Base-by-base conservation (phyloP, 2,329 filamentous ascomycete genomes). In the Cryphonectria carpinicola region DNA sequence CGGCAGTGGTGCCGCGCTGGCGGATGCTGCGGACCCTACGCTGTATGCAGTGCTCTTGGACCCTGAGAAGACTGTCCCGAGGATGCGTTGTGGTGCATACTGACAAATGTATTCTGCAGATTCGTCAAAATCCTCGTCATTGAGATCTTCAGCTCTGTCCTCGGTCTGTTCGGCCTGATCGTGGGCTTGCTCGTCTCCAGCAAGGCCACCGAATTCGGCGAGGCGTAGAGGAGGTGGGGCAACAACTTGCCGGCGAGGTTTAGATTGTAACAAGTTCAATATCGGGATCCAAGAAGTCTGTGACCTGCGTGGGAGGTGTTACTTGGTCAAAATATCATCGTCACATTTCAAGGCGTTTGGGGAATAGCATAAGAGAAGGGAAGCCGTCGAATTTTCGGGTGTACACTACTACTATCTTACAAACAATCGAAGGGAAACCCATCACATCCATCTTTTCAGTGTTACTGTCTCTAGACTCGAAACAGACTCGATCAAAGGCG, bases 101-200 rank as follows among this genome's bases (percentile, higher is more conserved):
- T 80, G 71, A 82, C 43, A 37, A 37, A 52, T 70, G 68, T 22
- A 3, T 11, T 5, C 10, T 6, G 17, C 70, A 97, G 95, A 68
- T 99, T 99, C 82, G 95, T 99, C 83, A 98, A 97, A 85, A 97
- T 99, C 76, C 90, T 99, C 67, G 95, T 99, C 76, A 97, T 99
- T 78, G 97, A 99, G 83, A 99, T 99, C 81, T 99, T 99, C 86
- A 98, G 95, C 80, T 98, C 95, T 56, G 95, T 99, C 65, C 87
- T 99, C 14, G 96, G 97, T 74, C 89, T 99, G 4, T 99, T 99
- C 78, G 97, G 96, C 71, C 87, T 99, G 74, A 99, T 99, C 78
- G 91, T 99, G 76, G 96, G 97, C 62, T 88, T 99, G 69, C 86
- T 99, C 75, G 88, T 98, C 67, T 93, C 93, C 71, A 88, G 91